Base-by-base conservation (phyloP, 805 yeast species). In the Saccharomyces jurei region DNA sequence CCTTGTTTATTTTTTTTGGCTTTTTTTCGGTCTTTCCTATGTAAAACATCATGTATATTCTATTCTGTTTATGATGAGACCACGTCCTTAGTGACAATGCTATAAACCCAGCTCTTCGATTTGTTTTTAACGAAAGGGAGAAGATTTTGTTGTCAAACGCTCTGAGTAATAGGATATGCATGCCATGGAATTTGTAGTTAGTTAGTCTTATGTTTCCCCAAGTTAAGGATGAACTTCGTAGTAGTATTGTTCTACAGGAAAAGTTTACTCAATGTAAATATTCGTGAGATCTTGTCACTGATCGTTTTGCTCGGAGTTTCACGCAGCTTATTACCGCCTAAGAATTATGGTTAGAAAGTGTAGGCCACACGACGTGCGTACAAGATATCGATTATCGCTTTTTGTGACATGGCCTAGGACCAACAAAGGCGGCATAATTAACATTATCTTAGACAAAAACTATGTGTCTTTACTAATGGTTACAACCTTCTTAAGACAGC, bases 71-170 rank as follows among this genome's bases (percentile, higher is more conserved):
- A 60, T 69, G 73, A 69, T 69, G 73, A 69, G 71, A 68, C 62
- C 59, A 66, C 56, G 72, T 66, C 72, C 71, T 65, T 59, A 58
- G 70, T 53, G 71, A 67, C 71, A 64, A 58, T 59, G 72, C 72
- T 69, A 70, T 69, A 70, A 70, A 70, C 73, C 73, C 73, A 70
- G 73, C 73, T 70, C 73, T 70, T 70, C 73, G 73, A 70, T 67
- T 60, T 62, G 50, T 60, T 57, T 60, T 56, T 26, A 52, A 50
- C 49, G 41, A 51, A 50, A 52, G 50, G 56, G 72, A 69, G 72
- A 70, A 62, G 64, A 63, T 56, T 54, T 51, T 28, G 58, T 56
- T 66, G 72, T 66, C 72, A 68, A 69, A 69, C 60, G 71, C 73
- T 70, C 73, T 70, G 73, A 70, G 44, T 21, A 36, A 36, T 36